phyloP scores from a whole-genome alignment of 495 filamentous ascomycete genomes.

The Penicillium bialowiezense region DNA sequence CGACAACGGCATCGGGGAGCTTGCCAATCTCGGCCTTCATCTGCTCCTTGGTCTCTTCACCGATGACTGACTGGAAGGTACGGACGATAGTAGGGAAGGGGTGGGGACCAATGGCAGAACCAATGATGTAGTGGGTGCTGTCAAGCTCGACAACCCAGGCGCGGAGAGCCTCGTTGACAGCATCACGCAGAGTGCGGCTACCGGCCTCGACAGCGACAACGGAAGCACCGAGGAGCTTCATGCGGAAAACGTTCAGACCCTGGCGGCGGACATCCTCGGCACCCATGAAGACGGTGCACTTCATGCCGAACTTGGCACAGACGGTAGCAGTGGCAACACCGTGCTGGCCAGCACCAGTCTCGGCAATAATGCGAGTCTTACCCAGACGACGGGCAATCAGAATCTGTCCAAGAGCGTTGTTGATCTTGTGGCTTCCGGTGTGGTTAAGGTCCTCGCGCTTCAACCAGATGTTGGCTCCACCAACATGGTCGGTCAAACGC shows the following conservation, averaged over 20 bases:
- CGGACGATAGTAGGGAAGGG: constrained; percentile 96
- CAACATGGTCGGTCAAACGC: constrained; percentile 81
- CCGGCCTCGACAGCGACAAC: constrained; percentile 90
- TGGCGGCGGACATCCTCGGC: constrained; percentile 94
- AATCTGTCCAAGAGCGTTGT: constrained; percentile 90
- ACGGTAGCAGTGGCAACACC: constrained; percentile 95
- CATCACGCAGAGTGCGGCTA: constrained; percentile 79
- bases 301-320: constrained; percentile 93
- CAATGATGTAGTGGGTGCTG: constrained; percentile 97
- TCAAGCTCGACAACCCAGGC: constrained; percentile 84
- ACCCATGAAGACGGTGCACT: constrained; percentile 96
- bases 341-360: constrained; percentile 97
- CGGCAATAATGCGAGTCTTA: constrained; percentile 93
- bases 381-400: constrained; percentile 79
- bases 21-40: constrained; percentile 72
- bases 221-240: constrained; percentile 85
- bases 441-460: constrained; percentile 96
- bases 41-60: constrained; percentile 87
- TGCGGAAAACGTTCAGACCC: constrained; percentile 92
- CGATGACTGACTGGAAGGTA: constrained; percentile 94
- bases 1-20: constrained; percentile 91
- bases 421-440: constrained; percentile 89
- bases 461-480: constrained; percentile 92
- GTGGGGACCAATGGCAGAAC: constrained; percentile 91
- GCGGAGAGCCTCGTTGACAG: constrained; percentile 90